phyloP scores from a whole-genome alignment of 768 basidiomycete genomes.

The Rhizopogon sp. region DNA sequence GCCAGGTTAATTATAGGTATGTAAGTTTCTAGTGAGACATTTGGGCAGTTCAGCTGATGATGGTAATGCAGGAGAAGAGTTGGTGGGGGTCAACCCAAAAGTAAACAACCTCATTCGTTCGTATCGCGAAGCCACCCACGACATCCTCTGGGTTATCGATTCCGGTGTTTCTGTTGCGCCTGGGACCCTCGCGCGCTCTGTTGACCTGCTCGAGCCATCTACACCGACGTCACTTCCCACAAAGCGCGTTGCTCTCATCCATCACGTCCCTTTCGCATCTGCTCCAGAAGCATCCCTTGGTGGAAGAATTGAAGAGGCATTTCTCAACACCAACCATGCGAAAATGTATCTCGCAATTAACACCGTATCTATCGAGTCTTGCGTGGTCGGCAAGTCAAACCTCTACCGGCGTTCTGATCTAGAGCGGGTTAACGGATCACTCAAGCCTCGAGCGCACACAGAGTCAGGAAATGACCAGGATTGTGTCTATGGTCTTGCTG shows the following conservation, averaged over 20 bases:
- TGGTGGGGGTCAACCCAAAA: conserved; percentile 93
- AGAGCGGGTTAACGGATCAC: conserved; percentile 63
- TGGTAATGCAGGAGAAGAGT: conserved; percentile 58
- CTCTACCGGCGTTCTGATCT: conserved; percentile 89
- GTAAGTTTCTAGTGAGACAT: conserved; percentile 12
- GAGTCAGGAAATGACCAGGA: conserved; percentile 14
- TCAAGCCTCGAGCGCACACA: conserved; percentile 39
- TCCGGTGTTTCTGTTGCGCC: conserved; percentile 84
- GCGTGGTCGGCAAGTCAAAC: conserved; percentile 96
- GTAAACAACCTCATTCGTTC: conserved; percentile 92
- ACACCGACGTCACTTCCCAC: conserved; percentile 31
- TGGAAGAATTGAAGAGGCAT: conserved; percentile 85
- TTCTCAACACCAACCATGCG: conserved; percentile 94
- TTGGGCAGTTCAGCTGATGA: neutral
- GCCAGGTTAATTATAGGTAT: conserved; percentile 74
- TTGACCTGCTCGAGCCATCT: conserved; percentile 61
- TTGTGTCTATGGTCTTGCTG: conserved; percentile 52
- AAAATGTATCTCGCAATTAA: conserved; percentile 98
- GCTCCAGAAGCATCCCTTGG: conserved; percentile 69
- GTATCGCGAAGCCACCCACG: conserved; percentile 74
- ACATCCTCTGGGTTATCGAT: conserved; percentile 95
- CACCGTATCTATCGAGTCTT: conserved; percentile 83
- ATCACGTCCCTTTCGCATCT: conserved; percentile 91
- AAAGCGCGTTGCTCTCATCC: conserved; percentile 74
- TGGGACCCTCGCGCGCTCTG: conserved; percentile 78